These are phyloP conservation scores for Penicillium crystallinum DNA, from an alignment of 495 filamentous ascomycete species.

Conservation along the genomic window DNA sequence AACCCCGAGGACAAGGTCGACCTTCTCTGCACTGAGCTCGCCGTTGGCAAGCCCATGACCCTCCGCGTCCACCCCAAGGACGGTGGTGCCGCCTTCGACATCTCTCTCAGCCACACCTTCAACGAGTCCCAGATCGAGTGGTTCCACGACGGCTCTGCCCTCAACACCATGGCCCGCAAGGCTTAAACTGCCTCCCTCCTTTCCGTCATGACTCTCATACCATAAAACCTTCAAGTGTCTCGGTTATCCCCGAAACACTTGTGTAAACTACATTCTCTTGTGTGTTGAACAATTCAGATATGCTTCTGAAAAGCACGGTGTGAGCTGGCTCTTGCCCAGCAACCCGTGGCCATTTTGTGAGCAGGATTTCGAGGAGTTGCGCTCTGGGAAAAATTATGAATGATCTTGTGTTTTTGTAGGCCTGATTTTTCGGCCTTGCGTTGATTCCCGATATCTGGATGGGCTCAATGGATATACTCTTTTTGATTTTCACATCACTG, in stretches of 20 bases:
- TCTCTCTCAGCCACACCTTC: conserved; percentile 90
- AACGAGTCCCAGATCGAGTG: conserved; percentile 95
- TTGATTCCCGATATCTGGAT: conserved; percentile 36
- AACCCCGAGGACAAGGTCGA: conserved; percentile 88
- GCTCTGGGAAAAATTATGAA: conserved; percentile 37
- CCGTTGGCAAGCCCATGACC: conserved; percentile 90
- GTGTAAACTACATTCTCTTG: conserved; percentile 12
- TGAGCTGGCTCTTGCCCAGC: conserved; percentile 2
- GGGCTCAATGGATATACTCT: conserved; percentile 45
- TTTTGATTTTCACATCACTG: conserved; percentile 37
- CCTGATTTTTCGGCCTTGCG: conserved; percentile 24
- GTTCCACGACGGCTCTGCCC: conserved; percentile 94
- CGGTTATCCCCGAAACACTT: neutral
- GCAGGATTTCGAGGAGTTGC: conserved; percentile 34
- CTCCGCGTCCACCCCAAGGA: conserved; percentile 86
- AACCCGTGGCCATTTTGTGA: conserved; percentile 16
- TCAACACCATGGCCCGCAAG: conserved; percentile 96
- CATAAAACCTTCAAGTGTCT: conserved; percentile 5
- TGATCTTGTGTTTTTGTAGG: conserved; percentile 36
- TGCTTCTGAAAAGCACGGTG: neutral
- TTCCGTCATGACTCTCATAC: conserved; percentile 3
- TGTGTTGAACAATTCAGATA: conserved; percentile 11
- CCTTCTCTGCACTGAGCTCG: conserved; percentile 83
- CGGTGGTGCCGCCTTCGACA: conserved; percentile 65
- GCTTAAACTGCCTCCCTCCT: conserved; percentile 27